Percentiles rank a stretch among this genome's conserved stretches.
These are phyloP conservation scores for Leersia perrieri DNA, from an alignment of 176 grass and related monocot genomes.

Conservation along the genomic window DNA sequence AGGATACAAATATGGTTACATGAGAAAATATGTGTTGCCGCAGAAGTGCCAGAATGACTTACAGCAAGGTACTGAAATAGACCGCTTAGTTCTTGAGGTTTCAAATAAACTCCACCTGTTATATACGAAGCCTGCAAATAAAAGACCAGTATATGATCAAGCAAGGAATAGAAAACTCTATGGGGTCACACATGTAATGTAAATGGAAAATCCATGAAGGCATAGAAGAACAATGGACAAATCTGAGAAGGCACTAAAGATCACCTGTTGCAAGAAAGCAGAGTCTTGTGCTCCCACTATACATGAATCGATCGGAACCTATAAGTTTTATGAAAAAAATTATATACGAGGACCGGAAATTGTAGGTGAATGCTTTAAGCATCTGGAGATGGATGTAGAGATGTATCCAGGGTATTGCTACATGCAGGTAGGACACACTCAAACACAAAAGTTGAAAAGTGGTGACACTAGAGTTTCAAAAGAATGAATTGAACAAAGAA, in stretches of 20 bases:
- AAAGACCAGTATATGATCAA: constrained; percentile 21
- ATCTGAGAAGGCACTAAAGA: not conserved
- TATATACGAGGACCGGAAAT: not conserved
- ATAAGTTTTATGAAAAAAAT: constrained; percentile 11
- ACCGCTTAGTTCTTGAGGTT: constrained; percentile 81
- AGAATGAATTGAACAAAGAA: not conserved
- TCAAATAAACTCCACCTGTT: constrained; percentile 93
- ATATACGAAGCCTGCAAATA: constrained; percentile 86
- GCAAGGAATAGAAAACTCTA: constrained; percentile 9
- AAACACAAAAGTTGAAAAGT: not conserved
- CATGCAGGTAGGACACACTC: not conserved
- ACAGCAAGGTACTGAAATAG: constrained; percentile 91
- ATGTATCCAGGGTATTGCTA: not conserved
- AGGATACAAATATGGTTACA: not conserved
- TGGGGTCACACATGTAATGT: not conserved
- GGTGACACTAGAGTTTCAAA: not conserved
- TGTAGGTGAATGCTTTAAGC: not conserved
- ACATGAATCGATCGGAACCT: constrained; percentile 97
- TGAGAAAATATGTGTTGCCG: not conserved
- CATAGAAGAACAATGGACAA: not conserved
- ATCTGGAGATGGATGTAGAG: not conserved
- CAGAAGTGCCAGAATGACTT: constrained; percentile 6
- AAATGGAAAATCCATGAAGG: not conserved
- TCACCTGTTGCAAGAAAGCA: constrained; percentile 95
- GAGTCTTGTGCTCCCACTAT: constrained; percentile 86